Evolutionary conservation across 306 rosid genomes (phyloP).

Genomic region (Abrus pulchellus): DNA sequence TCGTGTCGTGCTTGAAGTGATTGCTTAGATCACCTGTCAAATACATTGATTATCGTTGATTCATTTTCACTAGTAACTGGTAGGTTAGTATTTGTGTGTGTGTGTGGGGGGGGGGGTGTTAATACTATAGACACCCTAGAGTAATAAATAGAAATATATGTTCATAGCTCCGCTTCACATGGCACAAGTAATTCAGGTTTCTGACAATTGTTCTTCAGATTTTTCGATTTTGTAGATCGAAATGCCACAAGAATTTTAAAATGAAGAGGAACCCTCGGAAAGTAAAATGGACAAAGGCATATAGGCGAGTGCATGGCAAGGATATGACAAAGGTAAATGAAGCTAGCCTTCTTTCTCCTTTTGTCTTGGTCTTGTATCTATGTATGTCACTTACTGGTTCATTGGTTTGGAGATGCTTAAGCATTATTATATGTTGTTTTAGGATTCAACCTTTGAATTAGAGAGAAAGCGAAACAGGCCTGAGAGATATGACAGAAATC

Average conservation of each 20-base stretch:
- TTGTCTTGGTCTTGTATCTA: background rate
- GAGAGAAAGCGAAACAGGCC: constrained; percentile 92
- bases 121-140: background rate
- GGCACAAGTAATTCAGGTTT: background rate
- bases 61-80: background rate
- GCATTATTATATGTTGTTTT: constrained; percentile 4
- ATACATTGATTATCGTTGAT: background rate
- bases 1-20: constrained; percentile 24
- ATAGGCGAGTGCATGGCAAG: constrained; percentile 78
- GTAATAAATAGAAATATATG: background rate
- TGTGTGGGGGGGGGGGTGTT: background rate
- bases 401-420: constrained; percentile 25
- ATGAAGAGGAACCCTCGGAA: constrained; percentile 95
- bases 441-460: constrained; percentile 91
- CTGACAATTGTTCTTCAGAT: constrained; percentile 56
- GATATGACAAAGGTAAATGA: constrained; percentile 84
- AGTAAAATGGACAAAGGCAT: constrained; percentile 93
- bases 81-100: background rate
- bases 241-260: constrained; percentile 95
- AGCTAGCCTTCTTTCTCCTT: background rate
- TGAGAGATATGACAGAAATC: constrained; percentile 81
- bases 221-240: constrained; percentile 87
- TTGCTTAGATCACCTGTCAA: background rate
- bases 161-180: background rate
- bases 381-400: background rate